Base-by-base conservation (phyloP, 495 filamentous ascomycete genomes). In the Letharia columbiana region DNA sequence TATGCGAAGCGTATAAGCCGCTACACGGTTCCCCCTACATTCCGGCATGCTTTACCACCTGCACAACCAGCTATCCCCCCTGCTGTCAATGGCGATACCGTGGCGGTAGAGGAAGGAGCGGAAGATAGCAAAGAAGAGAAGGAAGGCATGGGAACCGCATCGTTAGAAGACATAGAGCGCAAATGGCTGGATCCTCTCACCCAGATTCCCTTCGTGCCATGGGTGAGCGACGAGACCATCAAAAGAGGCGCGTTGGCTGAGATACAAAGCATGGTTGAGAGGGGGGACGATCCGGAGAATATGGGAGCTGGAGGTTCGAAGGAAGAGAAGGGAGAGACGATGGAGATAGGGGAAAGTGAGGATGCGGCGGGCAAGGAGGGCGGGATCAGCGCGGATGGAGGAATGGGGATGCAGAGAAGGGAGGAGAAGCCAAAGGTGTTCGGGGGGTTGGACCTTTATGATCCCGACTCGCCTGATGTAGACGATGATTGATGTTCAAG, bases 1-100 rank as follows among this genome's bases (percentile, higher is more conserved):
- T 91, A 88, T 70, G 90, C 90, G 12, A 83, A 84, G n/a, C 82
- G 82, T 67, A 91, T 92, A 67, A 85, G 83, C 64, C 85, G 83
- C 72, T 90, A 84, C 67, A 91, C 90, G 0, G 77, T 87, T 12
- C 90, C 90, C 1, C 84, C 85, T 1, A 83, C 84, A 8, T 85
- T 80, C 17, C 65, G 66, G 28, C 58, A 60, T 23, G 56, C 65
- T 23, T 62, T 71, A 20, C 63, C 67, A 8, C 71, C 71, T 17
- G 69, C 66, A 28, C 67, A 72, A 17, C 61, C 66, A 4, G 68
- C 70, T 17, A 68, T 71, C 17, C 70, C 67, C 57, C 37, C 68
- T 4, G 33, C 58, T 17, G 40, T 64, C 15, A 68, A 70, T 41
- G 68, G 67, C 17, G 50, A 54, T 59, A 60, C 40, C 31, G 58